Evolutionary conservation across 2,329 filamentous ascomycete species (phyloP), one percentile per base, ranked within the genome.

Genomic region (Alternaria sp.): DNA sequence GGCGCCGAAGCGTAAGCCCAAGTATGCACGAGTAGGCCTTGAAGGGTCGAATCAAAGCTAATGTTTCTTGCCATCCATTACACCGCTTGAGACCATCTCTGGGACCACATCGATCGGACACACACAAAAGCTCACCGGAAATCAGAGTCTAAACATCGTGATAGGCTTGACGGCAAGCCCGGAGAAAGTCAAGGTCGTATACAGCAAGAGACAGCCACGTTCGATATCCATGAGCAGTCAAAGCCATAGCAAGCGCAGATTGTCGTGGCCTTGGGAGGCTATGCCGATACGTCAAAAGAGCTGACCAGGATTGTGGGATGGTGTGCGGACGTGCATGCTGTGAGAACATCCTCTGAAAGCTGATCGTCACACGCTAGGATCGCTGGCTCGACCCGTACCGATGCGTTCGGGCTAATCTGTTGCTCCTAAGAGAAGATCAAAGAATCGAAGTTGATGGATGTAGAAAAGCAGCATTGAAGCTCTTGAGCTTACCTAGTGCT

Each of bases 291-390:
- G 24, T 30, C 8, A 7, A 42, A 47, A 41, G 30, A 47, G 39
- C 7, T 8, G 36, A 24, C 59, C 12, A 18, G 55, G 55, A 42
- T 52, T 26, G 28, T 46, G 30, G 22, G 46, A 38, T 57, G 53
- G 58, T 61, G 58, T 53, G 48, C n/a, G 38, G 49, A 34, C 48
- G n/a, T 47, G 53, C 53, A 61, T 61, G 28, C 44, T 22, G 28
- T 14, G n/a, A 7, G 11, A 14, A 32, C 6, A 47, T 47, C 3
- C n/a, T 20, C 28, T 32, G n/a, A 28, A 47, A 32, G n/a, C 7
- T 26, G 28, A 42, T 4, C 38, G 8, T 26, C 16, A 1, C 24
- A 30, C 36, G n/a, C 28, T 20, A 47, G 11, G 24, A 41, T n/a
- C 8, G 12, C 32, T 38, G 38, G 38, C 32, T 22, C 54, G 14